A percentile compares a stretch with the other conserved stretches of the same genome.
phyloP scores from a whole-genome alignment of 2,329 filamentous ascomycete genomes.

The Tolypocladium tropicale region DNA sequence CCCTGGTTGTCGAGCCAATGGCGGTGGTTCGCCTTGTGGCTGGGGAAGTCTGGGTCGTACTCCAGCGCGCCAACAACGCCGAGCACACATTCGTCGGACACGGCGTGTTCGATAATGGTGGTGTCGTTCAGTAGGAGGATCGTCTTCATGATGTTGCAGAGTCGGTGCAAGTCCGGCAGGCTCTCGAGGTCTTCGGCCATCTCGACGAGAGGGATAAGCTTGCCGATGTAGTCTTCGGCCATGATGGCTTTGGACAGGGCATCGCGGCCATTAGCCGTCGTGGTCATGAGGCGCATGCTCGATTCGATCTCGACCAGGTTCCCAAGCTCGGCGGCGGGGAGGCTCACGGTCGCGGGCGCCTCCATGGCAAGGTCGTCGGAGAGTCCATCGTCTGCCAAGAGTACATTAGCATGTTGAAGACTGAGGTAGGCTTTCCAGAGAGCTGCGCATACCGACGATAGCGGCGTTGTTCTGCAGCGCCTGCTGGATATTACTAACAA shows the following conservation, averaged over 20 bases:
- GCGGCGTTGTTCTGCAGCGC: slow-evolving; percentile 43
- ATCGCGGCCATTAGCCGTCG: slow-evolving; percentile 67
- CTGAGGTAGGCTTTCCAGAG: neutral
- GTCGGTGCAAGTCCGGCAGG: slow-evolving; percentile 70
- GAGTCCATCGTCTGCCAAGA: slow-evolving; percentile 64
- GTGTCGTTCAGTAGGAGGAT: slow-evolving; percentile 93
- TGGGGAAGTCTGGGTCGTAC: slow-evolving; percentile 96
- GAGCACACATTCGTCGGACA: slow-evolving; percentile 79
- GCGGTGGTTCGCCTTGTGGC: slow-evolving; percentile 93
- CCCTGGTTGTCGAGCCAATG: slow-evolving; percentile 84
- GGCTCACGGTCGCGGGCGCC: slow-evolving; percentile 54
- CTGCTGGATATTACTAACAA: slow-evolving; percentile 77
- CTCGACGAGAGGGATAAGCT: slow-evolving; percentile 75
- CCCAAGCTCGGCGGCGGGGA: slow-evolving; percentile 71
- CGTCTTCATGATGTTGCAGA: slow-evolving; percentile 98
- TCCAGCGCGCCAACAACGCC: slow-evolving; percentile 93
- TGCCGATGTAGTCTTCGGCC: slow-evolving; percentile 74
- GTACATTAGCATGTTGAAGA: neutral
- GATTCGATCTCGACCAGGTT: slow-evolving; percentile 78
- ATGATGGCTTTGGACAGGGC: slow-evolving; percentile 81
- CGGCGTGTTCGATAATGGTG: slow-evolving; percentile 84
- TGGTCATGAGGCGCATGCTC: slow-evolving; percentile 69
- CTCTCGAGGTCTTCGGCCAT: slow-evolving; percentile 89
- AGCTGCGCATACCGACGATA: neutral
- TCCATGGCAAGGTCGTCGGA: slow-evolving; percentile 81